Percentiles rank a stretch among this genome's conserved stretches.
Conservation (phyloP, 1,139 yeast species). For the Candida labiduridarum region DNA sequence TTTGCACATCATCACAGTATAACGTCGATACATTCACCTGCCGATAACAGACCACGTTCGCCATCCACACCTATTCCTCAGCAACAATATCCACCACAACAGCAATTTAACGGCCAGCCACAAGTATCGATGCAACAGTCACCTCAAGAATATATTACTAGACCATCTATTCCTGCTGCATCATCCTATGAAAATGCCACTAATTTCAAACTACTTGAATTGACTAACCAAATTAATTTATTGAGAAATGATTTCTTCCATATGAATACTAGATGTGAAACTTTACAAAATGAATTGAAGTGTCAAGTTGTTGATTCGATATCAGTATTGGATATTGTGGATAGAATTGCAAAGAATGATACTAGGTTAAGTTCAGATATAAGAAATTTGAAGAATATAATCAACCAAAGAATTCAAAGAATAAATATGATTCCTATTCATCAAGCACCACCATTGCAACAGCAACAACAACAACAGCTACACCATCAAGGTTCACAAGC, state of each 20-base stretch:
- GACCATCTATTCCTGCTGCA: conserved; percentile 10
- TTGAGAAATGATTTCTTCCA: conserved; percentile 37
- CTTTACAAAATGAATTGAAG: conserved; percentile 47
- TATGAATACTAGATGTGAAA: conserved; percentile 46
- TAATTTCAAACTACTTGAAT: conserved; percentile 40
- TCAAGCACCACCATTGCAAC: conserved; percentile 4
- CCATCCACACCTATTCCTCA: conserved; percentile 8
- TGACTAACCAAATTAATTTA: conserved; percentile 37
- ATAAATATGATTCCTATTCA: conserved; percentile 7
- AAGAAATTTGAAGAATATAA: conserved; percentile 6
- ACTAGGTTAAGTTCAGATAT: conserved; percentile 5
- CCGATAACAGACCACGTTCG: conserved; percentile 5
- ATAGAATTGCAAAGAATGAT: conserved; percentile 19
- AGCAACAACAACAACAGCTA: conserved; percentile 5
- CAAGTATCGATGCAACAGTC: conserved; percentile 11
- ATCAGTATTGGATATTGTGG: conserved; percentile 49
- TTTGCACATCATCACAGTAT: conserved; percentile 5
- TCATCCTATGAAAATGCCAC: conserved; percentile 28
- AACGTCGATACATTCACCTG: conserved; percentile 6
- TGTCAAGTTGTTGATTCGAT: conserved; percentile 54
- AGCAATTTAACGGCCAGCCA: conserved; percentile 8
- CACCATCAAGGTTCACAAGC: neutral
- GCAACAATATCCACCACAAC: conserved; percentile 10
- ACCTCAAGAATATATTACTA: conserved; percentile 13
- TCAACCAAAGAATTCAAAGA: conserved; percentile 9